phyloP scores from a whole-genome alignment of 2,329 filamentous ascomycete species.

The Ascochyta rabiei region DNA sequence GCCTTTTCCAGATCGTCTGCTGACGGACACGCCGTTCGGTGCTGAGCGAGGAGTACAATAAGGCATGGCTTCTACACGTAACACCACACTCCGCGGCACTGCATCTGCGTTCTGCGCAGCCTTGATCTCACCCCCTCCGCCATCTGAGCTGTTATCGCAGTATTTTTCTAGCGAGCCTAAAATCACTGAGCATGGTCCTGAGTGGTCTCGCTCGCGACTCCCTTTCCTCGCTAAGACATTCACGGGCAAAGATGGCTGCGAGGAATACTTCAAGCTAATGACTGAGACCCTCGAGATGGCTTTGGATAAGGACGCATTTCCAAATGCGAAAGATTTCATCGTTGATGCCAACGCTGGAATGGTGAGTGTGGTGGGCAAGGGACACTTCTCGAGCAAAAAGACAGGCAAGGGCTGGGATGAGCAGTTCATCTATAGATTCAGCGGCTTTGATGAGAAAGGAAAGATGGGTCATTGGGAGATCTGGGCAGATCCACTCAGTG shows the following conservation, averaged over 20 bases:
- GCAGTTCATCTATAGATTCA: slow-evolving; percentile 50
- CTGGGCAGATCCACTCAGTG: slow-evolving; percentile 53
- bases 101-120: slow-evolving; percentile 39
- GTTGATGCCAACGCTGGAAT: slow-evolving; percentile 46
- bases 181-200: slow-evolving; percentile 53
- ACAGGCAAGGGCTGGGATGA: slow-evolving; percentile 52
- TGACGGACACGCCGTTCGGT: background rate
- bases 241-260: slow-evolving; percentile 40
- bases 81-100: slow-evolving; percentile 27
- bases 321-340: slow-evolving; percentile 39
- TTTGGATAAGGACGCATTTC: slow-evolving; percentile 40
- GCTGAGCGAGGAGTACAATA: background rate
- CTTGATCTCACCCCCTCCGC: slow-evolving; percentile 33
- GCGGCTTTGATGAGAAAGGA: slow-evolving; percentile 48
- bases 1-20: background rate
- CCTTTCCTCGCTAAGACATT: slow-evolving; percentile 51
- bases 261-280: slow-evolving; percentile 49
- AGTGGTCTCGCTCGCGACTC: slow-evolving; percentile 44
- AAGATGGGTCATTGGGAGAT: slow-evolving; percentile 53
- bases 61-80: slow-evolving; percentile 22
- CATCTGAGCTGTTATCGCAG: slow-evolving; percentile 30
- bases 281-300: slow-evolving; percentile 43
- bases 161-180: slow-evolving; percentile 38
- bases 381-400: slow-evolving; percentile 43
- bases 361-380: slow-evolving; percentile 48